Evolutionary conservation across 768 basidiomycete genomes (phyloP).

Genomic region (Serendipita vermifera): DNA sequence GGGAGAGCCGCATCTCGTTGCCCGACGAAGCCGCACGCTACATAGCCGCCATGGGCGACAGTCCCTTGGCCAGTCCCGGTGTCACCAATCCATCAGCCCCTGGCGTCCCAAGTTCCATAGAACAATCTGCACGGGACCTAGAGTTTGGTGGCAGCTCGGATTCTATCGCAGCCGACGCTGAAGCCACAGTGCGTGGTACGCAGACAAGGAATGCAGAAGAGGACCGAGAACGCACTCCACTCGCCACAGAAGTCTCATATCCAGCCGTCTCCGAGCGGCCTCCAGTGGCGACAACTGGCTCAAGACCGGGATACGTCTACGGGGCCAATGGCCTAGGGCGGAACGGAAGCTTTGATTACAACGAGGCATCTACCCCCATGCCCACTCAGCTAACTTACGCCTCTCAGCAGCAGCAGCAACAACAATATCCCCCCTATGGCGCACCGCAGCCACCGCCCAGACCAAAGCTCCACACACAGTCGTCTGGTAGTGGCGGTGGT

Average conservation of each 20-base stretch:
- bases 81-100: slow-evolving; percentile 1
- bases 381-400: not conserved
- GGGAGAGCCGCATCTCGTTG: slow-evolving; percentile 55
- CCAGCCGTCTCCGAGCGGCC: not conserved
- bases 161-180: not conserved
- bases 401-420: not conserved
- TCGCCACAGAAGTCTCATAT: not conserved
- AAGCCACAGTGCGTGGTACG: too few relatives aligned
- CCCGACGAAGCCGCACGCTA: slow-evolving; percentile 69
- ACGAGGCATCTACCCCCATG: not conserved
- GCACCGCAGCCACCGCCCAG: too few relatives aligned
- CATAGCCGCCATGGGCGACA: slow-evolving; percentile 54
- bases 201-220: too few relatives aligned
- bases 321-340: not conserved
- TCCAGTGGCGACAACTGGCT: not conserved
- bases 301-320: not conserved
- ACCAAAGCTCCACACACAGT: too few relatives aligned
- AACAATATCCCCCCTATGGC: too few relatives aligned
- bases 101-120: slow-evolving; percentile 16
- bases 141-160: slow-evolving; percentile 25
- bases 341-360: not conserved
- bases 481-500: too few relatives aligned
- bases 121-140: slow-evolving; percentile 16
- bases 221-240: not conserved
- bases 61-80: slow-evolving; percentile 43